Percentiles rank a stretch among this genome's conserved stretches.
phyloP scores from a whole-genome alignment of 2,329 filamentous ascomycete genomes.

The Fusarium cyanostomum region DNA sequence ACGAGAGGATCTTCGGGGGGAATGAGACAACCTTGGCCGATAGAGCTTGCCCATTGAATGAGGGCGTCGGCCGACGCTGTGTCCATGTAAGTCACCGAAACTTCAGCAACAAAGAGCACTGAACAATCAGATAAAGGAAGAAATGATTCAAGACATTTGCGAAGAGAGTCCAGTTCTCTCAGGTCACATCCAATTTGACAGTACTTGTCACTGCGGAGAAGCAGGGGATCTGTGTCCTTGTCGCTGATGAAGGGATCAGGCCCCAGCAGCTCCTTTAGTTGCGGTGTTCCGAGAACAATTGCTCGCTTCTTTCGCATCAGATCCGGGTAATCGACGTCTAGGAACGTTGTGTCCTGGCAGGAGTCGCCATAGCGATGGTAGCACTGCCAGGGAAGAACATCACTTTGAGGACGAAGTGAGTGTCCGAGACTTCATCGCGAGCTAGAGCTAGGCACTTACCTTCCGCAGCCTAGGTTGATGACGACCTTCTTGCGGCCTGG shows the following conservation, averaged over 20 bases:
- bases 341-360: constrained; percentile 70
- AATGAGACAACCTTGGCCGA: constrained; percentile 69
- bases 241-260: constrained; percentile 47
- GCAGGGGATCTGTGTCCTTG: constrained; percentile 55
- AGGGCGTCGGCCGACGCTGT: constrained; percentile 75
- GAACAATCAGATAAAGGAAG: constrained; percentile 66
- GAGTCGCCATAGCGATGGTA: constrained; percentile 70
- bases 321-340: constrained; percentile 88
- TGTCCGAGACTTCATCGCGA: neutral
- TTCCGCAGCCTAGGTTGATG: constrained; percentile 89
- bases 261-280: constrained; percentile 58
- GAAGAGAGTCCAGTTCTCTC: constrained; percentile 70
- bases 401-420: constrained; percentile 61
- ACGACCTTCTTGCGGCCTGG: constrained; percentile 72
- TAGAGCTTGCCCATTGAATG: constrained; percentile 78
- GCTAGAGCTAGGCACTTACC: constrained; percentile 64
- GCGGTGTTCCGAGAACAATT: constrained; percentile 70
- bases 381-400: constrained; percentile 87
- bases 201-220: constrained; percentile 76
- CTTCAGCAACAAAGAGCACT: constrained; percentile 86
- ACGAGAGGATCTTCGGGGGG: neutral
- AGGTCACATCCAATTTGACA: constrained; percentile 85
- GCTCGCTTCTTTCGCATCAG: constrained; percentile 78
- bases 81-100: constrained; percentile 92
- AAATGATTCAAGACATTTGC: constrained; percentile 65